Evolutionary conservation across 768 basidiomycete genomes (phyloP), one percentile per base, ranked within the genome.

Genomic region (Lactifluus volemus): DNA sequence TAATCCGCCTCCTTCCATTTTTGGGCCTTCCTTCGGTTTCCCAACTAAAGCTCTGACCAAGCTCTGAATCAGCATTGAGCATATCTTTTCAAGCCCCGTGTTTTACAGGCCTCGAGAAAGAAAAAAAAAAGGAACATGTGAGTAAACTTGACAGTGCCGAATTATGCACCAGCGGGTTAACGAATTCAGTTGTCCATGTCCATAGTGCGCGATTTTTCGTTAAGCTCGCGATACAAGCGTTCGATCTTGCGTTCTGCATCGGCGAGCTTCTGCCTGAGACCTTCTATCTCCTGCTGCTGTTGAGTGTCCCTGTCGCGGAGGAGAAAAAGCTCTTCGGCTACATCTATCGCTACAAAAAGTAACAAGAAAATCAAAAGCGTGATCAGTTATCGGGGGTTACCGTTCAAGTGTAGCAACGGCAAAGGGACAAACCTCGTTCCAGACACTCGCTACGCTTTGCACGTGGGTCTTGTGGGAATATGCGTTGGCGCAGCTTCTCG

Each of bases 381-480:
- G n/a, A 32, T 51, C 5, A 39, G 42, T 14, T 42, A 36, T 47
- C 36, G 7, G 19, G 17, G 12, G 25, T 29, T 34, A 44, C 48
- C 6, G 30, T 38, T 8, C 3, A 4, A 39, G 11, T 12, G 50
- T 14, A 34, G 30, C n/a, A 34, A 32, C 32, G 14, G 8, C n/a
- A 2, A 1, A 8, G 36, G 49, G 4, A 42, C 61, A n/a, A 29
- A 64, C 63, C 63, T 57, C 50, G 55, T 45, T 64, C 63, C n/a
- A 64, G 21, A 49, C 63, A 64, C 29, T 64, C 63, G 36, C 55
- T 58, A n/a, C 63, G 63, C 55, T 58, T 56, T 25, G 63, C 54
- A 14, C 58, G 61, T 4, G 63, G 63, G 36, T 64, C 63, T 36
- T 58, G 60, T 0, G 63, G 63, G 29, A 64, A 64, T 3, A 64